Percentiles rank a stretch among this genome's conserved stretches.
Conservation (phyloP, 257 asterid genomes). For the Nicotiana paniculata region DNA sequence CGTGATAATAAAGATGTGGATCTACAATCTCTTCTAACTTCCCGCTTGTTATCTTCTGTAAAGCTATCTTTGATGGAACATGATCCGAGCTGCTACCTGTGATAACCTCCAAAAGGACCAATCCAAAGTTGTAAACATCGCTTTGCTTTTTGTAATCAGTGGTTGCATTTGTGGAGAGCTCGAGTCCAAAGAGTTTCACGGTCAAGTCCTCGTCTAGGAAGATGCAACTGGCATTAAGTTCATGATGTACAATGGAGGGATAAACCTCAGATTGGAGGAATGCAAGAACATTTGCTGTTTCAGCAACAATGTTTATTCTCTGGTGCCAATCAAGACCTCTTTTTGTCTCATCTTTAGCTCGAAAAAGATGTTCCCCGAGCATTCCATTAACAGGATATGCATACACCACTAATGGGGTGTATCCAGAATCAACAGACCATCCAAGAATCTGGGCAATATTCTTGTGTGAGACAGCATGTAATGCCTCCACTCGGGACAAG, state of each 20-base stretch:
- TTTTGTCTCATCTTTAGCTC: constrained; percentile 23
- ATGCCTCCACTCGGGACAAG: constrained; percentile 34
- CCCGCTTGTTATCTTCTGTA: constrained; percentile 57
- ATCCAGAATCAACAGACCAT: constrained; percentile 45
- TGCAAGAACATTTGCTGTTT: constrained; percentile 48
- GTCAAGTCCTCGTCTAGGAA: constrained; percentile 44
- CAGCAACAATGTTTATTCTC: constrained; percentile 40
- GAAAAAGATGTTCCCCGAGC: constrained; percentile 34
- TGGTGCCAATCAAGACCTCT: constrained; percentile 45
- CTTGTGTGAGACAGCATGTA: constrained; percentile 42
- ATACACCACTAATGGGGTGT: constrained; percentile 39
- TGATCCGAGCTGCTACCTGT: constrained; percentile 32
- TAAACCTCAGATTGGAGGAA: constrained; percentile 52
- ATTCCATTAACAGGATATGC: constrained; percentile 43
- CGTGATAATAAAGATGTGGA: constrained; percentile 58
- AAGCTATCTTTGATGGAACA: constrained; percentile 20
- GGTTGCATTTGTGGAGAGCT: constrained; percentile 16
- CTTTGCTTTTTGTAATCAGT: constrained; percentile 18
- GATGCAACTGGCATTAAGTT: constrained; percentile 41
- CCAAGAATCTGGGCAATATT: constrained; percentile 52
- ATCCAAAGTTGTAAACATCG: constrained; percentile 50
- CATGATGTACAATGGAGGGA: constrained; percentile 52
- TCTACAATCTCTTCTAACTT: constrained; percentile 65
- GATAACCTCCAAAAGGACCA: constrained; percentile 46
- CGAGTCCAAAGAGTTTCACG: constrained; percentile 42